Base-by-base conservation (phyloP, 768 basidiomycete genomes). In the Lentinula lateritia region DNA sequence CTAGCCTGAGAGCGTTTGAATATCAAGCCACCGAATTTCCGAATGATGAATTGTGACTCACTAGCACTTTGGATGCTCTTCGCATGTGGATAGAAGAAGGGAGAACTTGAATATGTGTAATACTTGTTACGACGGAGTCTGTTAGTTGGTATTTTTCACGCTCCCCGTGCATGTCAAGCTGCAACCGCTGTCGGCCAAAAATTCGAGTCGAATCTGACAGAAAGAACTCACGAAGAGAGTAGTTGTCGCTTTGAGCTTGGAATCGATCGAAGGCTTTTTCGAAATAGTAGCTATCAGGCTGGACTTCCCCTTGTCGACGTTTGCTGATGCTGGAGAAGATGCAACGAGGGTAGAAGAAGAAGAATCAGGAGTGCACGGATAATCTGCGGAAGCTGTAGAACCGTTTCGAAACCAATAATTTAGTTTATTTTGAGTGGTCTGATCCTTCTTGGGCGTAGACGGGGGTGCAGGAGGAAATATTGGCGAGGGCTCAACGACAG, bases 351-450 rank as follows among this genome's bases (percentile, higher is more conserved):
- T 56, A 55, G 61, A 61, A 61, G 42, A 53, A 54, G 41, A 16
- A 61, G 61, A 61, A 61, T 45, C 23, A 61, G 54, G 61, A 61
- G 61, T 46, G 50, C n/a, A 42, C 16, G 61, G 42, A 50, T 39
- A 16, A n/a, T 56, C 28, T 13, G 42, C 13, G 28, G 61, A 42
- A 52, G 39, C 16, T 23, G 41, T 7, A 45, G 28, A 32, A 56
- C 36, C 13, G 23, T n/a, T 9, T 18, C 60, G 60, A 61, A 61
- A 61, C 15, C 32, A 38, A 52, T 42, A 42, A 1, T 10, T 23
- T 6, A 15, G 9, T 50, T 36, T 36, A 6, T 50, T 9, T 39
- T 5, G 12, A 23, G n/a, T 8, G 1, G 41, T 4, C n/a, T 32
- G 18, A 13, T 45, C 13, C 10, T 59, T 46, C 46, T 36, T 46